Evolutionary conservation across 305 asterid genomes (phyloP), one percentile per base, ranked within the genome.

Genomic region (Rubia peregrina): DNA sequence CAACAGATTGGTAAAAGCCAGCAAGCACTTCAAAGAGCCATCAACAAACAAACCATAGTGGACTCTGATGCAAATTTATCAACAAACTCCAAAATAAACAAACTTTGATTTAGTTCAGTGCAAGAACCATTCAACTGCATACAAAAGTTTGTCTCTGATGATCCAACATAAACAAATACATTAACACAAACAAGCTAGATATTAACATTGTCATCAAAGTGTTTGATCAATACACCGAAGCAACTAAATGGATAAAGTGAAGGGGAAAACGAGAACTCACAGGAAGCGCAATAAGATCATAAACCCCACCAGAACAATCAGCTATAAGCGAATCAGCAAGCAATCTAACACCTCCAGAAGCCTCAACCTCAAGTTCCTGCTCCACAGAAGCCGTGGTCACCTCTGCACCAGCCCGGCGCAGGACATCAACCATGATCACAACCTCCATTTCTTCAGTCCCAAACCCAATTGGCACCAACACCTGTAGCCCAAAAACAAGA

Each of bases 391-490:
- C 98, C 59, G 90, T 75, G 7, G 87, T 92, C 74, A 90, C 98
- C 57, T 77, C 77, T 2, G 97, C 97, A 40, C 98, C 96, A 2
- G 96, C 96, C 61, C 93, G 88, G 74, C 97, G 89, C 57, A 92
- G 81, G 44, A 92, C 85, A 82, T 82, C 89, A 69, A 82, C 74
- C 72, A 90, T 75, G 76, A 87, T 88, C 73, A 90, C 97, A 41
- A 89, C 96, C 78, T 90, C 98, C 96, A 90, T 92, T 83, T 92
- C 98, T 67, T 92, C 98, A 7, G 97, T 84, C 48, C 98, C 97
- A 63, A 84, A 83, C 7, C 96, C 98, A 84, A 90, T 82, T 57
- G 98, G 97, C 73, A 92, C 89, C 85, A 92, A 73, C 68, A 92
- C 93, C 98, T 92, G 69, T 42, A 44, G 40, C 11, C 62, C 62